These are phyloP conservation scores for Wickerhamomyces ciferrii DNA, from an alignment of 805 yeast genomes.

Conservation along the genomic window DNA sequence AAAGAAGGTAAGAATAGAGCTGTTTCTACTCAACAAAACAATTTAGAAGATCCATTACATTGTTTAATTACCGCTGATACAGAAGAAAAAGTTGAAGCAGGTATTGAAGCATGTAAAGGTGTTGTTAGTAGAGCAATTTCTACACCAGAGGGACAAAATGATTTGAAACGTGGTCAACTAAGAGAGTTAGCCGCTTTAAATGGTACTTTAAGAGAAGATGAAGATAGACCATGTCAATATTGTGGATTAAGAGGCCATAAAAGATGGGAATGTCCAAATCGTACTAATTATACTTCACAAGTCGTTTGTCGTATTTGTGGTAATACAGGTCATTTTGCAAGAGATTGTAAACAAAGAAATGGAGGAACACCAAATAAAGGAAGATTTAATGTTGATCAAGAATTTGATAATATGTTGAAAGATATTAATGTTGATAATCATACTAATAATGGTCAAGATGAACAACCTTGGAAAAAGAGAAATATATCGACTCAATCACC, in stretches of 20 bases:
- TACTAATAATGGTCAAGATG: not conserved
- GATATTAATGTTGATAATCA: slow-evolving; percentile 32
- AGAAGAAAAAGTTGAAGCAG: slow-evolving; percentile 70
- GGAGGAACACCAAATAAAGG: slow-evolving; percentile 2
- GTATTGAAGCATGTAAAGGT: slow-evolving; percentile 66
- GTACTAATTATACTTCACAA: slow-evolving; percentile 42
- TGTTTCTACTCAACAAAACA: slow-evolving; percentile 31
- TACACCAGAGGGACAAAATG: slow-evolving; percentile 92
- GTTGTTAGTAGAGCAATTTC: slow-evolving; percentile 79
- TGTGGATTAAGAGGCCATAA: slow-evolving; percentile 69
- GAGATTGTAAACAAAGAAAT: slow-evolving; percentile 58
- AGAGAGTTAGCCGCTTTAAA: slow-evolving; percentile 89
- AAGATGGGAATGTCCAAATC: slow-evolving; percentile 58
- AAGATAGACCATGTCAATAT: slow-evolving; percentile 51
- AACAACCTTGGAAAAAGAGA: slow-evolving; percentile 9
- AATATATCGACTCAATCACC: slow-evolving; percentile 4
- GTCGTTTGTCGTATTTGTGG: slow-evolving; percentile 80
- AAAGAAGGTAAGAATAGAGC: slow-evolving; percentile 76
- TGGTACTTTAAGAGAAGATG: slow-evolving; percentile 88
- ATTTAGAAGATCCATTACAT: slow-evolving; percentile 80
- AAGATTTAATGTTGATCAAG: slow-evolving; percentile 33
- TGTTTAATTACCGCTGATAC: slow-evolving; percentile 82
- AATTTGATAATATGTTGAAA: slow-evolving; percentile 45
- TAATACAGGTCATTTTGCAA: slow-evolving; percentile 76
- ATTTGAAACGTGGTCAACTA: slow-evolving; percentile 82